phyloP scores from a whole-genome alignment of 148 eudicot species.

The Silene conica region DNA sequence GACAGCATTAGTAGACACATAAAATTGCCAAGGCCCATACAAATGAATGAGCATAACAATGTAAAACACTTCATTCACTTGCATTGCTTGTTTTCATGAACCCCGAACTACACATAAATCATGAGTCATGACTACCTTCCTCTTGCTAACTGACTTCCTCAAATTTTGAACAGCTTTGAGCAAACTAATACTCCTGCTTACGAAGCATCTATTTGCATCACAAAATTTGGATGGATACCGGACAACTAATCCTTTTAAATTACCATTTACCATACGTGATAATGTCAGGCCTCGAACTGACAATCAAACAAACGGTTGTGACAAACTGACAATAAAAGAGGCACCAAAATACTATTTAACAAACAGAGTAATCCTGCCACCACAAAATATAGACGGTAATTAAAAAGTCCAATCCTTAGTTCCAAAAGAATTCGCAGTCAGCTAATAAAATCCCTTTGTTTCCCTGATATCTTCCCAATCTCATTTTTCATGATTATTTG shows the following conservation, averaged over 20 bases:
- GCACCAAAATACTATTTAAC: not conserved
- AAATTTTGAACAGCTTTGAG: not conserved
- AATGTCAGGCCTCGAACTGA: not conserved
- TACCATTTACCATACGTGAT: not conserved
- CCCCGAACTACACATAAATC: not conserved
- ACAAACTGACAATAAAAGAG: not conserved
- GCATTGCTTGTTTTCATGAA: slow-evolving; percentile 1
- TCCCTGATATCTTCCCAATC: too few species aligned
- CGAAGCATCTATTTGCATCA: not conserved
- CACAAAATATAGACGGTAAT: not conserved
- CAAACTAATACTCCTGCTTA: not conserved
- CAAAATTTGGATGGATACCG: not conserved
- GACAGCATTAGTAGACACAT: slow-evolving; percentile 14
- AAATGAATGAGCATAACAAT: not conserved
- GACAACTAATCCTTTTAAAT: not conserved
- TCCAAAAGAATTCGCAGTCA: not conserved
- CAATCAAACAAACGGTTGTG: not conserved
- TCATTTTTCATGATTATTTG: too few species aligned
- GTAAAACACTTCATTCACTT: not conserved
- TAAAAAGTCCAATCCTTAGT: not conserved
- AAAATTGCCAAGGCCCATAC: not conserved
- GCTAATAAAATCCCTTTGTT: not conserved
- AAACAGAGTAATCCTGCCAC: not conserved
- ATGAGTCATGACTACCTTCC: not conserved
- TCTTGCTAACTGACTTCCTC: too few species aligned